Base-by-base conservation (phyloP, 495 filamentous ascomycete genomes). In the Mytilinidion resinicola region DNA sequence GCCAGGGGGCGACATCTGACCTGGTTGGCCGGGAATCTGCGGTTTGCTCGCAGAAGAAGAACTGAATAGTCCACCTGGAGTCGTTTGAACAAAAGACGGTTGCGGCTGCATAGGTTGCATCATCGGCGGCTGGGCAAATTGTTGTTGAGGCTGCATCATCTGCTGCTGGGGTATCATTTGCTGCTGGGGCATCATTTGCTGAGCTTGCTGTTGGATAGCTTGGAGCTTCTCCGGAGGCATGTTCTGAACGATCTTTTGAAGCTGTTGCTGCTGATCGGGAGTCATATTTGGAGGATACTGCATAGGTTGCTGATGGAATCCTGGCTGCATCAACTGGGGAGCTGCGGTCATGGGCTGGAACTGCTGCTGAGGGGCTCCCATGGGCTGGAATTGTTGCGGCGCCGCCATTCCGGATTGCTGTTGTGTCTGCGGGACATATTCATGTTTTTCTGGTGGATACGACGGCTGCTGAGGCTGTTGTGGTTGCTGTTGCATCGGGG, bases 191-290 rank as follows among this genome's bases (percentile, higher is more conserved):
- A 61, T 55, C 48, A 59, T 55, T 46, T 66, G 62, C 44, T 61
- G 59, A 15, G 57, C 56, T 55, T 66, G 56, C 34, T 66, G 64
- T 44, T 63, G 64, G 30, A 53, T 50, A n/a, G 61, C 54, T 41
- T 63, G 60, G 7, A 63, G 43, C 47, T 66, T 66, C 48, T 66
- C 63, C 0, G 63, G 59, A 21, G 63, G 63, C 59, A 66, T 59
- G 42, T 54, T 62, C 35, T 66, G 58, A 7, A 66, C 37, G 9
- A 66, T 55, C 25, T 57, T 21, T 44, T 66, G 59, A 6, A 66
- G 35, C 51, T 66, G 62, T 35, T 65, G 63, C 35, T 62, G 63
- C 44, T 66, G 63, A 19, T 66, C 58, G 7, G 59, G 59, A 20
- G 55, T 51, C 59, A 62, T 60, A 17, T 44, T 62, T 38, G 20